A percentile compares a stretch with the other conserved stretches of the same genome.
Evolutionary conservation across 768 basidiomycete species (phyloP).

Genomic region (Mycena polygramma): DNA sequence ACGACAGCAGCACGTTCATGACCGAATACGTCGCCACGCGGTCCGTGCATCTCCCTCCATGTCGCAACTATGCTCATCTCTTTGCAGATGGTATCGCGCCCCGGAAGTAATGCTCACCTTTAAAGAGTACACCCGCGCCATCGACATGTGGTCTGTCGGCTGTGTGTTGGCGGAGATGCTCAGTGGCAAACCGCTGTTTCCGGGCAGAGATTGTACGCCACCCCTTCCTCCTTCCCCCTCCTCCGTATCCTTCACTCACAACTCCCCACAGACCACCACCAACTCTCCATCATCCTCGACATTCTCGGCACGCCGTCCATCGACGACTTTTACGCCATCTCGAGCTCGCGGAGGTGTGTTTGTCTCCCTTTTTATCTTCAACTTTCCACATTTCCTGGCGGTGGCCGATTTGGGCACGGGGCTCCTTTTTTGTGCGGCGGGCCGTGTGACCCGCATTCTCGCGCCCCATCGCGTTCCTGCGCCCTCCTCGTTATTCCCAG

Average conservation of each 20-base stretch:
- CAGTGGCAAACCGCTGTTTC: slow-evolving; percentile 92
- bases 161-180: slow-evolving; percentile 94
- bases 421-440: no score
- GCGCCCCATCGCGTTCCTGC: no score
- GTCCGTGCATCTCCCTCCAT: slow-evolving; percentile 49
- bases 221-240: slow-evolving; percentile 16
- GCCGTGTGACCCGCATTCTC: no score
- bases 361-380: no score
- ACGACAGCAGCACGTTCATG: slow-evolving; percentile 86
- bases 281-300: slow-evolving; percentile 92
- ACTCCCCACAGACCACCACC: slow-evolving; percentile 82
- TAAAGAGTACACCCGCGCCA: slow-evolving; percentile 59
- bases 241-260: slow-evolving; percentile 9
- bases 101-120: slow-evolving; percentile 99
- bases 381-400: no score
- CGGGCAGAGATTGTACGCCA: slow-evolving; percentile 86
- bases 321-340: slow-evolving; percentile 96
- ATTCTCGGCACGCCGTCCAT: slow-evolving; percentile 92
- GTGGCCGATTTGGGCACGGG: no score
- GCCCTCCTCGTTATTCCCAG: no score
- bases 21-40: slow-evolving; percentile 97
- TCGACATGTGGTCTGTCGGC: slow-evolving; percentile 90
- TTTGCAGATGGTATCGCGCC: slow-evolving; percentile 90
- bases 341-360: slow-evolving; percentile 47
- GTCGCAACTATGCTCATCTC: slow-evolving; percentile 3